phyloP scores from a whole-genome alignment of 176 grass and related monocot genomes.

The Chloris gayana region DNA sequence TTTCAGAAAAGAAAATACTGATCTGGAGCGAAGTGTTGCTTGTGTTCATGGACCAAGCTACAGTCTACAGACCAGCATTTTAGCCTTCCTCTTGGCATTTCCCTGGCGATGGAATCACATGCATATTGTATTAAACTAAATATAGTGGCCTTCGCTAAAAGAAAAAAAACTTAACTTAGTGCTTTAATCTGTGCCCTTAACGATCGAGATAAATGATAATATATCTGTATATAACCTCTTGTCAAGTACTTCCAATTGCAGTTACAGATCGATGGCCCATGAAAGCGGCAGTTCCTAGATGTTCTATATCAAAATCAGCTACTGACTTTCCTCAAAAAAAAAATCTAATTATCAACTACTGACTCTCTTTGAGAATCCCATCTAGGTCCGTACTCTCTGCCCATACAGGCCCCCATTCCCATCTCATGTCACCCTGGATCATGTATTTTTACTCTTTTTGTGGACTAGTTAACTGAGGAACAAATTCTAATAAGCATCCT shows the following conservation, averaged over 20 bases:
- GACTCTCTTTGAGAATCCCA: not conserved
- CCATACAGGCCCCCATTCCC: not conserved
- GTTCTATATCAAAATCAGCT: not conserved
- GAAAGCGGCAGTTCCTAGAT: constrained; percentile 1
- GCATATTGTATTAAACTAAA: not conserved
- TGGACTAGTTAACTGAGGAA: no score
- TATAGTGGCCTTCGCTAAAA: no score
- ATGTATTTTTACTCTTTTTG: not conserved
- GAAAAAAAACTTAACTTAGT: no score
- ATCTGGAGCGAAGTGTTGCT: not conserved
- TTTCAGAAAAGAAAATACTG: not conserved
- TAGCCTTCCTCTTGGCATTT: constrained; percentile 35
- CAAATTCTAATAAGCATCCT: no score
- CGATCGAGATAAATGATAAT: not conserved
- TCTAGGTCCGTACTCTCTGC: not conserved
- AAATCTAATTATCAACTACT: no score
- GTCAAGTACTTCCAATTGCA: not conserved
- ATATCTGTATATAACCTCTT: not conserved
- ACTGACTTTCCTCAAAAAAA: no score
- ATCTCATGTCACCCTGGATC: not conserved
- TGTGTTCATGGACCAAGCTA: constrained; percentile 9
- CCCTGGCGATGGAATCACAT: constrained; percentile 1
- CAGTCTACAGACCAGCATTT: not conserved
- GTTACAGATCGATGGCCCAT: not conserved
- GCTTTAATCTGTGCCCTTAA: constrained; percentile 11